phyloP scores from a whole-genome alignment of 441 rosid species.

The Adansonia madagascariensis region DNA sequence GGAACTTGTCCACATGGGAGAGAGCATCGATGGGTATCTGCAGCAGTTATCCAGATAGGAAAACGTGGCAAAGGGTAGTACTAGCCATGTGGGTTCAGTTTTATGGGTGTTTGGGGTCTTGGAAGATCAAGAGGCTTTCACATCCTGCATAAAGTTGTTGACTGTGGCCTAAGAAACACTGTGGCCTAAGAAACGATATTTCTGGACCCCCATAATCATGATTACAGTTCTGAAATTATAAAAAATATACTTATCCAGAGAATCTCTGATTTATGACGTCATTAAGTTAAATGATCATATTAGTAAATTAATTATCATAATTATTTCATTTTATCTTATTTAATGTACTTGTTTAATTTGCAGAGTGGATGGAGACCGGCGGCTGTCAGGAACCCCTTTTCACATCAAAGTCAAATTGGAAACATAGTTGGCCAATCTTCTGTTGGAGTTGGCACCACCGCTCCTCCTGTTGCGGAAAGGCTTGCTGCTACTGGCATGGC shows the following conservation, averaged over 20 bases:
- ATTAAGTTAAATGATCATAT: neutral
- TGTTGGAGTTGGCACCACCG: conserved; percentile 22
- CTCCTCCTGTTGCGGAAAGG: conserved; percentile 30
- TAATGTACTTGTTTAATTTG: conserved; percentile 37
- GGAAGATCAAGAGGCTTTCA: neutral
- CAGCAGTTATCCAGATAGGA: neutral
- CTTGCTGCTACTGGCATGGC: conserved; percentile 23
- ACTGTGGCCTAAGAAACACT: neutral
- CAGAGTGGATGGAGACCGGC: conserved; percentile 82
- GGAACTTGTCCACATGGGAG: neutral
- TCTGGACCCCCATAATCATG: neutral
- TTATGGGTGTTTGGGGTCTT: neutral
- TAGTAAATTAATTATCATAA: neutral
- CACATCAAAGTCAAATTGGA: conserved; percentile 50
- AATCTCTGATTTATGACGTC: neutral
- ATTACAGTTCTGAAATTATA: neutral
- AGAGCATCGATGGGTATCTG: neutral
- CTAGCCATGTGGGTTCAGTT: conserved; percentile 11
- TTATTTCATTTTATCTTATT: conserved; percentile 8
- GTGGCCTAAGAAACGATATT: neutral
- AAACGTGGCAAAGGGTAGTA: neutral
- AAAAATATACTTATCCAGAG: neutral
- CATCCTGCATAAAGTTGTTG: neutral
- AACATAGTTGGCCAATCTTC: conserved; percentile 37
- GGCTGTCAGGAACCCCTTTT: conserved; percentile 67